Percentiles rank a stretch among this genome's conserved stretches.
Evolutionary conservation across 2,329 filamentous ascomycete species (phyloP).

Genomic region (Pestalotiopsis sp.): DNA sequence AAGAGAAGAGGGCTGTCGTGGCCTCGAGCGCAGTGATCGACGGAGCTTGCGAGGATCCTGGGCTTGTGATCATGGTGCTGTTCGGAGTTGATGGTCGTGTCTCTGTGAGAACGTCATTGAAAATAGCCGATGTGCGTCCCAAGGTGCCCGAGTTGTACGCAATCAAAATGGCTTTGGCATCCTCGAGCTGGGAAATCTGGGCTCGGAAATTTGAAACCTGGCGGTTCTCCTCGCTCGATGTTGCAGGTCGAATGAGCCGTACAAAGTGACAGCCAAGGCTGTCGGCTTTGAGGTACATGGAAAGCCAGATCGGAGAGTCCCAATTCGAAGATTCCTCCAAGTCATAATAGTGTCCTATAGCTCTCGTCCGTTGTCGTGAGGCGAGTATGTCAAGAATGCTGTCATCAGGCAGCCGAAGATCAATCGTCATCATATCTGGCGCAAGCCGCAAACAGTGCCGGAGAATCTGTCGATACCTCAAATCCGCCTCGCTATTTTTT

Average conservation of each 20-base stretch:
- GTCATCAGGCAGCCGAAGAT: background rate
- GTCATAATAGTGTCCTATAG: background rate
- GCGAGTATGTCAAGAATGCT: background rate
- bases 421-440: background rate
- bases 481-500: too few relatives aligned
- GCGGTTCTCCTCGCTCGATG: conserved; percentile 62
- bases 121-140: conserved; percentile 66
- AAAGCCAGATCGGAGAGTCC: conserved; percentile 56
- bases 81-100: conserved; percentile 50
- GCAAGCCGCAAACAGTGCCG: background rate
- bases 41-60: conserved; percentile 28
- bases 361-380: background rate
- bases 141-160: conserved; percentile 65
- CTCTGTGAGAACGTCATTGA: conserved; percentile 66
- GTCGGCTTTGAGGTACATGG: conserved; percentile 59
- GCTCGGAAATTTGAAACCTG: conserved; percentile 58
- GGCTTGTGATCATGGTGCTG: conserved; percentile 17
- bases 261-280: conserved; percentile 62
- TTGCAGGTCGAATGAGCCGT: conserved; percentile 60
- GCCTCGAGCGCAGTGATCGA: conserved; percentile 63
- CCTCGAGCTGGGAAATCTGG: conserved; percentile 43
- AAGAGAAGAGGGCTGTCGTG: conserved; percentile 65
- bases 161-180: conserved; percentile 54
- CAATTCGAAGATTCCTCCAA: conserved; percentile 46
- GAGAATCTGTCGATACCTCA: too few relatives aligned